Evolutionary conservation across 2,329 filamentous ascomycete species (phyloP).

Genomic region (Hymenoscyphus fructigenus): DNA sequence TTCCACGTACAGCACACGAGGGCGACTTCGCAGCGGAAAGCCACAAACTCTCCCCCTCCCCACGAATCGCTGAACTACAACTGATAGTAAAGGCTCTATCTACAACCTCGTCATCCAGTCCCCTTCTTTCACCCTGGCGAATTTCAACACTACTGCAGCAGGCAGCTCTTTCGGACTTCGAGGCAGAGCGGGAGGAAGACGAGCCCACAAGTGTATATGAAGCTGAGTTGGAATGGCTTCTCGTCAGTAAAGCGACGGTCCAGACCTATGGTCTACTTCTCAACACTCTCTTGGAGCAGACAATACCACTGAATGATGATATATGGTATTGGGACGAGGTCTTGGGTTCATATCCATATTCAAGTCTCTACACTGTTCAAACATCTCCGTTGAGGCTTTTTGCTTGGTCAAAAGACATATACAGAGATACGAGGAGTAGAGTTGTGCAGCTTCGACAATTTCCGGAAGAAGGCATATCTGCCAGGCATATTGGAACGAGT

Average conservation of each 20-base stretch:
- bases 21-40: conserved; percentile 32
- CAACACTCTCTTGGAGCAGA: conserved; percentile 75
- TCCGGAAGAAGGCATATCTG: conserved; percentile 29
- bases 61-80: conserved; percentile 62
- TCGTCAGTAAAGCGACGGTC: conserved; percentile 88
- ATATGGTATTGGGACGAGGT: conserved; percentile 97
- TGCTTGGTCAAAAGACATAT: conserved; percentile 70
- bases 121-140: conserved; percentile 58
- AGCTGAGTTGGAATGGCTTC: conserved; percentile 82
- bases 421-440: conserved; percentile 48
- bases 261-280: conserved; percentile 84
- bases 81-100: conserved; percentile 70
- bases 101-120: conserved; percentile 62
- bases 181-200: conserved; percentile 37
- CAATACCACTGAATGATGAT: conserved; percentile 79
- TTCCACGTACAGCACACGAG: conserved; percentile 45
- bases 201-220: conserved; percentile 56
- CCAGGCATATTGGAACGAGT: conserved; percentile 33
- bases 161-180: conserved; percentile 53
- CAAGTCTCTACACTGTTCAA: conserved; percentile 81
- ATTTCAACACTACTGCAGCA: conserved; percentile 63
- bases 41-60: conserved; percentile 42
- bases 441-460: conserved; percentile 32
- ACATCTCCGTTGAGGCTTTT: conserved; percentile 76
- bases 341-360: conserved; percentile 73